These are phyloP conservation scores for Aspergillus hortae DNA, from an alignment of 2,329 filamentous ascomycete species.

Conservation along the genomic window DNA sequence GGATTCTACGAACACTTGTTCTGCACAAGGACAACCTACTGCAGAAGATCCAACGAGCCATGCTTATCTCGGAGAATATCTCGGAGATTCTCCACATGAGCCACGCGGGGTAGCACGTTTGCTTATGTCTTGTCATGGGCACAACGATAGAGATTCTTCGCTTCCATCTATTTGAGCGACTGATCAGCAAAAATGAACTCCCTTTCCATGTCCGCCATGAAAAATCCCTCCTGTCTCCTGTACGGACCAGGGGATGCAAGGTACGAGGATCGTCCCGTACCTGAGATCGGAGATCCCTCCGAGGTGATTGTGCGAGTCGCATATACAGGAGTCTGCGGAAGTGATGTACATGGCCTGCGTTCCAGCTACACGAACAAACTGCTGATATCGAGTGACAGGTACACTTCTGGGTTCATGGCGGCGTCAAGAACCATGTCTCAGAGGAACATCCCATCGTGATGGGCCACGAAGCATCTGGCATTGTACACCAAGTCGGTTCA, in stretches of 20 bases:
- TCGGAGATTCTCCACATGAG: background rate
- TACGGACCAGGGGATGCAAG: constrained; percentile 37
- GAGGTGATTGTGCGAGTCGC: constrained; percentile 45
- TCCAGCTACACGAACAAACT: background rate
- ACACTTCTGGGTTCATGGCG: constrained; percentile 40
- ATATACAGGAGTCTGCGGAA: constrained; percentile 45
- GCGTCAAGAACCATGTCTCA: constrained; percentile 27
- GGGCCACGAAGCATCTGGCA: constrained; percentile 34
- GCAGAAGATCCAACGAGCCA: too few species aligned
- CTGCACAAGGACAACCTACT: too few species aligned
- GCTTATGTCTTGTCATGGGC: background rate
- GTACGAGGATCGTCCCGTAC: constrained; percentile 37
- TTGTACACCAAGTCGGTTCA: constrained; percentile 23
- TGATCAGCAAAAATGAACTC: background rate
- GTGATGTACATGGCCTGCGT: constrained; percentile 27
- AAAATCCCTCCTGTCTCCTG: constrained; percentile 42
- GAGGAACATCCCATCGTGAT: constrained; percentile 25
- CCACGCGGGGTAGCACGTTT: background rate
- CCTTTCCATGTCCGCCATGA: background rate
- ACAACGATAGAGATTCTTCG: background rate
- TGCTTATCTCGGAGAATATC: background rate
- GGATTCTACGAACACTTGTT: too few species aligned
- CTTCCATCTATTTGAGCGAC: too few species aligned
- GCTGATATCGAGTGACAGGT: constrained; percentile 19
- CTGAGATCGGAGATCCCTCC: constrained; percentile 30